Percentiles rank a stretch among this genome's conserved stretches.
Conservation (phyloP, 345 rosid genomes). For the Ceriops zippeliana region DNA sequence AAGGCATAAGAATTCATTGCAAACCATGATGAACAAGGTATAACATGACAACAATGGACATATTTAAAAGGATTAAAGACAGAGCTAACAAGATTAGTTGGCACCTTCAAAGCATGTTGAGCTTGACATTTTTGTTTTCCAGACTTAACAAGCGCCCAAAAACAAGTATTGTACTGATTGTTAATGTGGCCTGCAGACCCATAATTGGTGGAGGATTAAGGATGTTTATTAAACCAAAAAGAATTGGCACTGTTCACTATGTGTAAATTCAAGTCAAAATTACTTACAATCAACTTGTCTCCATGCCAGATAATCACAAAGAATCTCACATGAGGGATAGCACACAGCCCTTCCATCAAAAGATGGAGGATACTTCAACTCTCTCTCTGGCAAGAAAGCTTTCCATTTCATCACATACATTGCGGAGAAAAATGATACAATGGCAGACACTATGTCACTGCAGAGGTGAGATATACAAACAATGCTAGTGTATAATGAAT, state of each 20-base stretch:
- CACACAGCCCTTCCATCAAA: slow-evolving; percentile 91
- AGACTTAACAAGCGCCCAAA: slow-evolving; percentile 88
- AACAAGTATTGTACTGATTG: slow-evolving; percentile 91
- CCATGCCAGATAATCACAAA: slow-evolving; percentile 84
- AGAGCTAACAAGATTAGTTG: neutral
- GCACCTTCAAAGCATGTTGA: slow-evolving; percentile 63
- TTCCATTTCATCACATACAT: slow-evolving; percentile 65
- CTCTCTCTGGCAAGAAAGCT: slow-evolving; percentile 68
- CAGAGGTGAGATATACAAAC: slow-evolving; percentile 13
- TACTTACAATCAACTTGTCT: slow-evolving; percentile 97
- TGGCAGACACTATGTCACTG: slow-evolving; percentile 59
- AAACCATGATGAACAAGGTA: neutral
- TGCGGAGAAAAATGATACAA: slow-evolving; percentile 73
- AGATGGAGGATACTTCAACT: slow-evolving; percentile 61
- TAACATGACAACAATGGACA: neutral
- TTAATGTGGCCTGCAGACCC: slow-evolving; percentile 77
- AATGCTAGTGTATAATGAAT: neutral
- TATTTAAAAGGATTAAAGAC: neutral
- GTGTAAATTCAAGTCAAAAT: slow-evolving; percentile 1
- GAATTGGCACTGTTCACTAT: neutral
- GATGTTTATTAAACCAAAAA: neutral
- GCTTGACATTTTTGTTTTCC: slow-evolving; percentile 76
- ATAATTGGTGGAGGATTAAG: neutral
- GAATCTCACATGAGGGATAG: slow-evolving; percentile 73
- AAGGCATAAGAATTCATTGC: too few species aligned